Evolutionary conservation across 2,329 filamentous ascomycete genomes (phyloP).

Genomic region (Aspergillus sp.): DNA sequence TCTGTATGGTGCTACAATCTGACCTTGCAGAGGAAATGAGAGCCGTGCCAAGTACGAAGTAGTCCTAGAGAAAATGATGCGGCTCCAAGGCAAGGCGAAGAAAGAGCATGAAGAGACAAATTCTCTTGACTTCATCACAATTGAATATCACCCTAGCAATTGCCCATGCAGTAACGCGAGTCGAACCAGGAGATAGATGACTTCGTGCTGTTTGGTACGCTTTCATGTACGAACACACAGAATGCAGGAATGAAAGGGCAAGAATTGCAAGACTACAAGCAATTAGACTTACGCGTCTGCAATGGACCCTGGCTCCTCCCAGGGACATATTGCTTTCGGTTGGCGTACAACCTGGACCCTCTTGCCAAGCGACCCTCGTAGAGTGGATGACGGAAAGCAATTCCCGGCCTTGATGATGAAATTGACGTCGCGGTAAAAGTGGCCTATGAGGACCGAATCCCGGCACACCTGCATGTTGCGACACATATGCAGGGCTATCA

Average conservation of each 20-base stretch:
- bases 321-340: too few relatives aligned
- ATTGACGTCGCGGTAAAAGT: background rate
- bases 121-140: too few relatives aligned
- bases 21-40: too few relatives aligned
- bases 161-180: too few relatives aligned
- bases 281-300: background rate
- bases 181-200: too few relatives aligned
- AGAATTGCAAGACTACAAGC: background rate
- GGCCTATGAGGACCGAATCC: background rate
- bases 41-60: too few relatives aligned
- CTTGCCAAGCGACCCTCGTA: background rate
- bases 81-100: too few relatives aligned
- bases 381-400: background rate
- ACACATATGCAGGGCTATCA: background rate
- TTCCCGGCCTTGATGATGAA: background rate
- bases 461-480: background rate
- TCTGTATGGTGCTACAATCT: too few relatives aligned
- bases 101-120: too few relatives aligned
- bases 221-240: background rate
- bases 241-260: background rate
- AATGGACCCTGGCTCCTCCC: background rate
- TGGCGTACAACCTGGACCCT: background rate
- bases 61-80: too few relatives aligned
- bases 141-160: too few relatives aligned
- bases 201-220: too few relatives aligned